Evolutionary conservation across 306 rosid genomes (phyloP), one percentile per base, ranked within the genome.

Genomic region (Castanopsis chinensis): DNA sequence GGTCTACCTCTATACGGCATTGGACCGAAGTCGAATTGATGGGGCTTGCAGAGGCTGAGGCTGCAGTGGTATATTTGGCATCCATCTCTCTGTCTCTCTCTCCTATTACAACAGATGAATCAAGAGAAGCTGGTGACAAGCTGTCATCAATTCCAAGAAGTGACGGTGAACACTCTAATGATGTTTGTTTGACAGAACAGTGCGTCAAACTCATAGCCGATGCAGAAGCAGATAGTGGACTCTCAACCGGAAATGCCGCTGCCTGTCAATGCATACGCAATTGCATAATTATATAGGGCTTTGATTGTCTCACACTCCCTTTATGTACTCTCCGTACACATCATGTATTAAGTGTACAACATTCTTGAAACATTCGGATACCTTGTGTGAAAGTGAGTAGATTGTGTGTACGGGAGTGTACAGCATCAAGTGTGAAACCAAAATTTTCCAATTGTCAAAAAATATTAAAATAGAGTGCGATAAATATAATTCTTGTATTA

Each of bases 51-150:
- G 79, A 79, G 17, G 94, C 41, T 73, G 53, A 49, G 17, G 53
- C 53, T 2, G 82, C 80, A 83, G 79, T 79, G 13, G 94, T 41
- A 77, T 81, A 92, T 79, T 83, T 92, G 20, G 87, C 92, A 82
- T 79, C 53, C 53, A 41, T 89, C 85, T 87, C 91, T n/a, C 91
- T 81, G 81, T 94, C 97, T 78, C 93, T 87, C 83, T 89, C 97
- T 9, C 86, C 93, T 81, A 95, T 87, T 35, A 92, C 97, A 76
- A 90, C 97, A 11, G 98, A 95, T 87, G 98, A 95, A 89, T 91
- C 99, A 18, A 91, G 91, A 78, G 96, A 92, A 1, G 88, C 93
- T 15, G 99, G 97, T 6, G 98, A 93, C 90, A 91, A 82, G 82
- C 90, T 87, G 76, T 91, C 98, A 54, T 91, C 97, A 72, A 92